These are phyloP conservation scores for Saturnispora hagleri DNA, from an alignment of 805 yeast species.

Conservation along the genomic window DNA sequence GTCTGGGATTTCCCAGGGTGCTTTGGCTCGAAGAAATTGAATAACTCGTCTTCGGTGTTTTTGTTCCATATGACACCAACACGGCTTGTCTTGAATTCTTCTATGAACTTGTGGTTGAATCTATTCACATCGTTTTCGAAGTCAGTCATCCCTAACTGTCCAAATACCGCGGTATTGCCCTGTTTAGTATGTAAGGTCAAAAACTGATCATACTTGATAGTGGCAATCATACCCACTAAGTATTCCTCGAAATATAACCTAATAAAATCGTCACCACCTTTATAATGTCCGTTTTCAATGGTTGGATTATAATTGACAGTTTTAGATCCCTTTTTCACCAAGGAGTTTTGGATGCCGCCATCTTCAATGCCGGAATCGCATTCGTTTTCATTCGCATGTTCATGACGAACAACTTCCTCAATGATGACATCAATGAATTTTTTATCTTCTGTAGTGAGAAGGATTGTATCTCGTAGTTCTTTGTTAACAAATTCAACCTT, in stretches of 20 bases:
- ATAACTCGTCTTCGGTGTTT: conserved; percentile 60
- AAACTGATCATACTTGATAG: conserved; percentile 62
- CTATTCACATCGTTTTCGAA: conserved; percentile 19
- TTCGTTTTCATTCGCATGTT: background rate
- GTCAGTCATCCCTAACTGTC: conserved; percentile 16
- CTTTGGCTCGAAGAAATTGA: conserved; percentile 32
- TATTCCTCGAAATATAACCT: conserved; percentile 88
- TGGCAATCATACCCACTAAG: conserved; percentile 61
- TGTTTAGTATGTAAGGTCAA: conserved; percentile 15
- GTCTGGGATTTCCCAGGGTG: conserved; percentile 19
- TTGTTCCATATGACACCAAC: conserved; percentile 46
- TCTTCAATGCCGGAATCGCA: conserved; percentile 12
- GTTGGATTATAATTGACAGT: conserved; percentile 28
- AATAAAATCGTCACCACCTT: conserved; percentile 81
- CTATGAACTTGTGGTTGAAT: conserved; percentile 32
- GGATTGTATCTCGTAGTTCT: conserved; percentile 35
- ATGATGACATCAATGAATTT: conserved; percentile 60
- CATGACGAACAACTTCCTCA: conserved; percentile 37
- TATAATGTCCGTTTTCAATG: conserved; percentile 34
- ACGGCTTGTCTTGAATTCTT: conserved; percentile 44
- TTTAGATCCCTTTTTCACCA: conserved; percentile 10
- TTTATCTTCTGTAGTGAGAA: conserved; percentile 53
- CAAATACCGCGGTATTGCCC: background rate
- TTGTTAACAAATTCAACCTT: conserved; percentile 37
- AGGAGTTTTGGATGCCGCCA: conserved; percentile 19